Evolutionary conservation across 2,329 filamentous ascomycete species (phyloP), one percentile per base, ranked within the genome.

Genomic region (Alternaria rosae): DNA sequence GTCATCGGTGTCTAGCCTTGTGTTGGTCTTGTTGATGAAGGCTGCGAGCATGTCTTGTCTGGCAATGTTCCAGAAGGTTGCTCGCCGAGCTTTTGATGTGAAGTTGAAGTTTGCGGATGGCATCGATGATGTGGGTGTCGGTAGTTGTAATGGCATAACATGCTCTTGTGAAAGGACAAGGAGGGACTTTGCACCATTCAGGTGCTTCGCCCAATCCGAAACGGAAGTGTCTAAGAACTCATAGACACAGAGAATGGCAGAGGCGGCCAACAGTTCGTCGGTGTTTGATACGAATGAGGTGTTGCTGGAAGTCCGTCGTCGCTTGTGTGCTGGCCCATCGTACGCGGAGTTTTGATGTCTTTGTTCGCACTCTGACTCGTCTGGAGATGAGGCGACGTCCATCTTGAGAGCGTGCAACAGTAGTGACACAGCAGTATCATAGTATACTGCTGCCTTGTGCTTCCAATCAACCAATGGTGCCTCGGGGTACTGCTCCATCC

Each of bases 51-150:
- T 88, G 66, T 90, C 88, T 68, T 90, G 88, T 23, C 88, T 81
- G 15, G 88, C 88, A 73, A 90, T 88, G 66, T 89, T 89, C 88
- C 88, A 90, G 71, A 90, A 90, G 0, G 86, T 87, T 7, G 88
- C 87, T 72, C 80, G 83, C 20, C 87, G 82, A 11, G 82, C 86
- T 70, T 85, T 85, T 4, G 85, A 87, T 2, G 85, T 82, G 45
- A 74, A 71, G 23, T 68, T 72, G 23, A 69, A 65, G 43, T 66
- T 73, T 20, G 70, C 62, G 21, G 70, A 69, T 26, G 73, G 65
- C n/a, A 75, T 56, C 10, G 68, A 64, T 5, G 75, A 69, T 15
- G 74, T 71, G 11, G 80, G 81, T 12, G 79, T 81, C 13, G 80
- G 78, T 44, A 80, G 78, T 11, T 85, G 79, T 17, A 81, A 74